phyloP scores from a whole-genome alignment of 2,329 filamentous ascomycete species.

The Trichoderma guizhouense region DNA sequence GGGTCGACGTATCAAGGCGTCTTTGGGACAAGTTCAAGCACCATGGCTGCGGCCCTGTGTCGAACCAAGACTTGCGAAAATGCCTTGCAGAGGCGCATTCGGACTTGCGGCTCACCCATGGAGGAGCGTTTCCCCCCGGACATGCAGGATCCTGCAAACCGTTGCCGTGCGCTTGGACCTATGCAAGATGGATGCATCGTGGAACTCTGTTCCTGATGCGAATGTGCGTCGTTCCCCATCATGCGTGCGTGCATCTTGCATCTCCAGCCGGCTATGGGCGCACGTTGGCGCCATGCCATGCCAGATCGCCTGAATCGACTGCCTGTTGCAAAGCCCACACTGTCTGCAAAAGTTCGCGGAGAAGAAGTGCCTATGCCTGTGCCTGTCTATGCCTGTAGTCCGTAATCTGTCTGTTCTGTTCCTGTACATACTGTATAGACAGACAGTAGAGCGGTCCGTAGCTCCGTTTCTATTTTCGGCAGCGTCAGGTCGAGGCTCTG shows the following conservation, averaged over 20 bases:
- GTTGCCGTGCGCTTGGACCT: slow-evolving; percentile 8
- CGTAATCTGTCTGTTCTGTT: neutral
- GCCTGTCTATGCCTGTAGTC: neutral
- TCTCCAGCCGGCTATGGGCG: slow-evolving; percentile 11
- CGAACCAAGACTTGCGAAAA: neutral
- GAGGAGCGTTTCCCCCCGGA: slow-evolving; percentile 1
- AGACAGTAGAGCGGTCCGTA: neutral
- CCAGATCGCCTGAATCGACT: slow-evolving; percentile 13
- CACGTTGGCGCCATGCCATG: slow-evolving; percentile 16
- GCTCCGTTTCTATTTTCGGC: slow-evolving; percentile 10
- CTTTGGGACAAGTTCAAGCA: neutral
- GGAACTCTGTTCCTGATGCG: slow-evolving; percentile 17
- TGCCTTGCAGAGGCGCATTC: slow-evolving; percentile 12
- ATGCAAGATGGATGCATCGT: slow-evolving; percentile 15
- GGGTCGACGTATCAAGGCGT: neutral
- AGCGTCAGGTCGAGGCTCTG: neutral
- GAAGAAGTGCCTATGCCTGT: neutral
- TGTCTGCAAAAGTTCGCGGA: neutral
- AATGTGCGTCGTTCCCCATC: slow-evolving; percentile 10
- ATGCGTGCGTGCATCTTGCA: slow-evolving; percentile 19
- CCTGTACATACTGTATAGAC: neutral
- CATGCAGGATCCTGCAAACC: slow-evolving; percentile 8
- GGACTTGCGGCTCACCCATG: neutral
- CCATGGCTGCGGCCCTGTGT: neutral
- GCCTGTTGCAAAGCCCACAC: neutral